Conservation (phyloP, 768 basidiomycete species). For the Holtermannia corniformis region DNA sequence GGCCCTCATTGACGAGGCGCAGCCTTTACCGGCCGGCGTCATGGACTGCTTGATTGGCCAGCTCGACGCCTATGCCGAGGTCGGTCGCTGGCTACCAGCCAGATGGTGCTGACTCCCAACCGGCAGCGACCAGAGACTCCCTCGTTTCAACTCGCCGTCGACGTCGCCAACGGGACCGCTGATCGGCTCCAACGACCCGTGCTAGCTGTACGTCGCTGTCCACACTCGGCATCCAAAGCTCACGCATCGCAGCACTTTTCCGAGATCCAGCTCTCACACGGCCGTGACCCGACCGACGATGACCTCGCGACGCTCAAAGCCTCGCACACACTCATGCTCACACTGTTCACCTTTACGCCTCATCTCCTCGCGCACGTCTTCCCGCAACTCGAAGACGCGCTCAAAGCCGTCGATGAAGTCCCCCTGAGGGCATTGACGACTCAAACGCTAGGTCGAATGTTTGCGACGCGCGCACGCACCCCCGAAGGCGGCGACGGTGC, state of each 20-base stretch:
- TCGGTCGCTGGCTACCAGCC: conserved; percentile 5
- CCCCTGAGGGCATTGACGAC: conserved; percentile 71
- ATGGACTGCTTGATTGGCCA: conserved; percentile 74
- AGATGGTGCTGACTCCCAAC: conserved; percentile 6
- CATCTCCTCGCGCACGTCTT: conserved; percentile 77
- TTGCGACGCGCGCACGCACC: conserved; percentile 44
- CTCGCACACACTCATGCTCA: conserved; percentile 77
- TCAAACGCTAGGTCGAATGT: conserved; percentile 81
- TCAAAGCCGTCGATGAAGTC: conserved; percentile 59
- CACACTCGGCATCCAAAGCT: neutral
- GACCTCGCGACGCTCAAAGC: conserved; percentile 43
- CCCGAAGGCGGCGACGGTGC: conserved; percentile 16
- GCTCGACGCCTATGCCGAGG: conserved; percentile 45
- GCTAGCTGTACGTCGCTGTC: conserved; percentile 44
- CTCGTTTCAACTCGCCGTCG: conserved; percentile 69
- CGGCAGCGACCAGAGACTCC: conserved; percentile 19
- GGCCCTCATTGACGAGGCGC: conserved; percentile 78
- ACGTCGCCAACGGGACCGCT: conserved; percentile 70
- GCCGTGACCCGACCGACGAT: conserved; percentile 21
- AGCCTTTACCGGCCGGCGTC: conserved; percentile 64
- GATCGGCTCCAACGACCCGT: conserved; percentile 84
- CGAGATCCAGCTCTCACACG: conserved; percentile 56
- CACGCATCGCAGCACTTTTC: conserved; percentile 58
- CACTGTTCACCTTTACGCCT: conserved; percentile 69
- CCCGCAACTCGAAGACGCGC: conserved; percentile 83